Conservation (phyloP, 148 eudicot genomes). For the Simmondsia chinensis region DNA sequence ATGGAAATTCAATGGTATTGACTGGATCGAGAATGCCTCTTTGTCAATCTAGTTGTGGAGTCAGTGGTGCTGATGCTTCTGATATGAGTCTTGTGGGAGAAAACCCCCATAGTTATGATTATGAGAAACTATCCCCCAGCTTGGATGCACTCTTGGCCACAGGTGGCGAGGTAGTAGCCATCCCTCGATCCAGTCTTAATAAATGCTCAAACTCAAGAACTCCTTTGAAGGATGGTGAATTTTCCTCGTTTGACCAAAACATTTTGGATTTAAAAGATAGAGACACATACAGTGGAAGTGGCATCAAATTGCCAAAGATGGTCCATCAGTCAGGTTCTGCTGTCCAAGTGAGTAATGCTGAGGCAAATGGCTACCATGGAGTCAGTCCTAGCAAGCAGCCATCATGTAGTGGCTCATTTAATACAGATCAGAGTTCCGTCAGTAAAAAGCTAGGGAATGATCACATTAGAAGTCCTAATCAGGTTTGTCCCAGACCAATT, state of each 20-base stretch:
- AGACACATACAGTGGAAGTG: no score
- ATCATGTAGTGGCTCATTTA: no score
- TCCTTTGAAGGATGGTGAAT: not conserved
- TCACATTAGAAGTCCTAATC: no score
- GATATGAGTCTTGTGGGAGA: slow-evolving; percentile 89
- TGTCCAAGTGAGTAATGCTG: not conserved
- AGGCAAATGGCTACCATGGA: not conserved
- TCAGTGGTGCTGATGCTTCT: no score
- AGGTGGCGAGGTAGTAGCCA: slow-evolving; percentile 31
- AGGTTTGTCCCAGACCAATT: no score
- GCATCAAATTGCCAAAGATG: no score
- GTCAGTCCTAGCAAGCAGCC: no score
- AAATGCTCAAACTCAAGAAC: slow-evolving; percentile 22
- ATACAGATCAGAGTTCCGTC: no score
- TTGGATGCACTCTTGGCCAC: slow-evolving; percentile 59
- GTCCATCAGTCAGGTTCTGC: no score
- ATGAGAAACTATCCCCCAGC: slow-evolving; percentile 60
- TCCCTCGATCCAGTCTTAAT: slow-evolving; percentile 13
- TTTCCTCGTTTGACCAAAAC: not conserved
- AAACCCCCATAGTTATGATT: slow-evolving; percentile 49
- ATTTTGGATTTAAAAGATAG: no score
- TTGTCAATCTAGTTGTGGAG: slow-evolving; percentile 17
- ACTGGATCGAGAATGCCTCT: slow-evolving; percentile 37
- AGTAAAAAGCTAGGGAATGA: no score
- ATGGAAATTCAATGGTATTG: slow-evolving; percentile 55